A percentile compares a stretch with the other conserved stretches of the same genome.
Evolutionary conservation across 164 flowering plant genomes (phyloP).

Genomic region (Paratinospora sagittata): DNA sequence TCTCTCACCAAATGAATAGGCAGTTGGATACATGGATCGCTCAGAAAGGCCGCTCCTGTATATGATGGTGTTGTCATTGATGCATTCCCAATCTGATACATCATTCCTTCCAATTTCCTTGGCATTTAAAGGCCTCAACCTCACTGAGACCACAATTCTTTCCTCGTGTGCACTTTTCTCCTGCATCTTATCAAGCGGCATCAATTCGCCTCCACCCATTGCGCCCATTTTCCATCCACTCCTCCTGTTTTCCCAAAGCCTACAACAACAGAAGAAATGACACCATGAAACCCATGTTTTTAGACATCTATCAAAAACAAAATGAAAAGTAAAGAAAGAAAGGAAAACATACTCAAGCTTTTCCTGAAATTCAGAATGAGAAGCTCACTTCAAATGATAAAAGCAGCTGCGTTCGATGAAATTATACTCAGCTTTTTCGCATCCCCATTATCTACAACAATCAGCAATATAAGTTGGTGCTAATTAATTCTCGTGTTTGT

Average conservation of each 20-base stretch:
- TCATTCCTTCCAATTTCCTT: constrained; percentile 70
- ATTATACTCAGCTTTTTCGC: neutral
- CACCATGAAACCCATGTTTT: neutral
- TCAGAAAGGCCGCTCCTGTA: constrained; percentile 81
- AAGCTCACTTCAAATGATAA: constrained; percentile 8
- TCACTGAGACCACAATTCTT: constrained; percentile 87
- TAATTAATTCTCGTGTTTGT: constrained; percentile 21
- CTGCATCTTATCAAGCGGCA: no score
- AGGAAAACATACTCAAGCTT: constrained; percentile 15
- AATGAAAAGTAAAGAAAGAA: neutral
- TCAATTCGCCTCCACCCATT: no score
- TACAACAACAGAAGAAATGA: neutral
- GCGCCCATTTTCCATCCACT: constrained; percentile 51
- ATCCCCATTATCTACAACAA: constrained; percentile 31
- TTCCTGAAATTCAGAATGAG: constrained; percentile 8
- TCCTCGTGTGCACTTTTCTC: no score
- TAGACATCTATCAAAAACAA: neutral
- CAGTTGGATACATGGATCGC: constrained; percentile 75
- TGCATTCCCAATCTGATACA: constrained; percentile 96
- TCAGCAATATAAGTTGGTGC: constrained; percentile 22
- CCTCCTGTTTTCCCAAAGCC: constrained; percentile 7
- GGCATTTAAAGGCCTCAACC: constrained; percentile 91
- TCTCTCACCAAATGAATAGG: constrained; percentile 74
- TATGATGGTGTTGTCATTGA: constrained; percentile 74
- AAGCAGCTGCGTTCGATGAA: neutral